Evolutionary conservation across 805 yeast genomes (phyloP), one percentile per base, ranked within the genome.

Genomic region (Schizosaccharomyces lindneri): DNA sequence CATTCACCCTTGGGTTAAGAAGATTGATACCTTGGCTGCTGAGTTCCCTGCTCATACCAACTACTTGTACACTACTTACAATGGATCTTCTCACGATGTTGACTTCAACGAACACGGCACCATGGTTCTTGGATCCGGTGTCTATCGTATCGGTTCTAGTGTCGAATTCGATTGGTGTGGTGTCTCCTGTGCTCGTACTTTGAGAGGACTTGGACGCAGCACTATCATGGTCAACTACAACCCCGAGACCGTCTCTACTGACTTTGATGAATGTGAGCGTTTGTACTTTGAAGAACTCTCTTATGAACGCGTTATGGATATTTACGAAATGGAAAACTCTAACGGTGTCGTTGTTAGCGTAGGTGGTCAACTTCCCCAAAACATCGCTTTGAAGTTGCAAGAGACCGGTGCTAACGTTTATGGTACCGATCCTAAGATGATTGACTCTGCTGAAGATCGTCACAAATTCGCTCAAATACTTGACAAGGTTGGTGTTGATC

Each of bases 91-190:
- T 43, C 83, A 85, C 66, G 98, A 90, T 74, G 81, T 93, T 64
- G 71, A 76, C n/a, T 93, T 90, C 70, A 82, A 88, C 66, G 97
- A 90, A 66, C 82, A 88, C 65, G 97, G 97, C 72, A 84, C 85
- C 61, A 86, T 90, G 85, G 98, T 90, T 55, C 78, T 90, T 64
- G 97, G 97, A 66, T 88, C 97, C 4, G 98, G 98, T 79, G 98
- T 93, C 57, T 90, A 90, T 79, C 83, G 98, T 76, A 90, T 90
- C 71, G 98, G 98, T 68, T 93, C 97, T 5, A 90, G 97, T 39
- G 98, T 90, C 64, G 98, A 90, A 75, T 90, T 90, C 71, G 98
- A 90, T 76, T 90, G 97, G 97, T 90, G 98, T 81, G 97, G 97
- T 59, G 98, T 90, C 63, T 81, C 95, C 66, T 93, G 97, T 59